These are phyloP conservation scores for Mycena metata DNA, from an alignment of 768 basidiomycete species.

Conservation along the genomic window DNA sequence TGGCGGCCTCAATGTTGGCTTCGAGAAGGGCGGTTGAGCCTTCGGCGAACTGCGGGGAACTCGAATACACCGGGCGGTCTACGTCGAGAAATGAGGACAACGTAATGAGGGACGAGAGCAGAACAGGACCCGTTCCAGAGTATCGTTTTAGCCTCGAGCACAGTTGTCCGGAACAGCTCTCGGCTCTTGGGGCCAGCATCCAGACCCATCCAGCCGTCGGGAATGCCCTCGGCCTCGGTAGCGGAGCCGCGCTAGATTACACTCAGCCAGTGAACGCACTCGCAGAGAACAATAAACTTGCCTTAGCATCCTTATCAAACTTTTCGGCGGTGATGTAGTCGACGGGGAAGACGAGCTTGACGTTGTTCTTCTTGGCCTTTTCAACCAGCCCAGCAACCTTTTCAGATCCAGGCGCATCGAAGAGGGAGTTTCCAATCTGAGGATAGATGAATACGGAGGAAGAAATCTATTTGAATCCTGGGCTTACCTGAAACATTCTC, in stretches of 20 bases:
- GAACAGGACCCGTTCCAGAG: conserved; percentile 88
- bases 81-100: conserved; percentile 31
- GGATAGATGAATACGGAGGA: conserved; percentile 7
- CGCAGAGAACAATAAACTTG: conserved; percentile 46
- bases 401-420: conserved; percentile 88
- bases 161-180: conserved; percentile 82
- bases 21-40: conserved; percentile 90
- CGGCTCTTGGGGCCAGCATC: conserved; percentile 91
- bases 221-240: conserved; percentile 89
- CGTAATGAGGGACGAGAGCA: not conserved
- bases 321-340: conserved; percentile 97
- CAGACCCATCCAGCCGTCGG: conserved; percentile 94
- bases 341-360: conserved; percentile 95
- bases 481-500: conserved; percentile 77
- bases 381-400: conserved; percentile 88
- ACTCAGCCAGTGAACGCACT: not conserved
- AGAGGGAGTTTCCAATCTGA: conserved; percentile 95
- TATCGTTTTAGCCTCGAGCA: conserved; percentile 92
- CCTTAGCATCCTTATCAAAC: conserved; percentile 92
- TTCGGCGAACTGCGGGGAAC: conserved; percentile 88
- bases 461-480: conserved; percentile 9
- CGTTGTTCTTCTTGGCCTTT: conserved; percentile 92
- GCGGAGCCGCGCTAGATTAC: conserved; percentile 72
- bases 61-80: conserved; percentile 99
- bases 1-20: conserved; percentile 87